A percentile compares a stretch with the other conserved stretches of the same genome.
These are phyloP conservation scores for Ocimum tenuiflorum DNA, from an alignment of 257 asterid genomes.

Conservation along the genomic window DNA sequence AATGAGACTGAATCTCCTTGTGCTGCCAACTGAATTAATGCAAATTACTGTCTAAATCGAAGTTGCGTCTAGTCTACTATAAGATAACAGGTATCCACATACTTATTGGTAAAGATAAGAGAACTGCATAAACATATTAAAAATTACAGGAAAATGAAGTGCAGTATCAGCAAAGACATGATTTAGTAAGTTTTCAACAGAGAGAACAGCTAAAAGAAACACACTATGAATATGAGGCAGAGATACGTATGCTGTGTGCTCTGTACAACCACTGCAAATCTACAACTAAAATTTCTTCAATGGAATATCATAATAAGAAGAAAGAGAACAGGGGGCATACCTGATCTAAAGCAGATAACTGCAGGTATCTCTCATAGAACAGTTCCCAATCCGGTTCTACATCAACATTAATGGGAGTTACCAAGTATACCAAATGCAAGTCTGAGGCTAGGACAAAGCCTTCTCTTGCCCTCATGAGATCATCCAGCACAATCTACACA, in stretches of 20 bases:
- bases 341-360: slow-evolving; percentile 81
- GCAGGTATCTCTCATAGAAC: slow-evolving; percentile 88
- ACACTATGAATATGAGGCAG: neutral
- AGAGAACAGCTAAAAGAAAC: neutral
- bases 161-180: neutral
- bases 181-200: neutral
- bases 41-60: neutral
- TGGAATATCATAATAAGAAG: slow-evolving; percentile 2
- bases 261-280: no score
- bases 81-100: neutral
- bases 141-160: neutral
- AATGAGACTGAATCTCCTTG: no score
- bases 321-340: slow-evolving; percentile 29
- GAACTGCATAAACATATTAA: neutral
- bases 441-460: slow-evolving; percentile 99
- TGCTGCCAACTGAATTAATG: neutral
- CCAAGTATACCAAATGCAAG: slow-evolving; percentile 92
- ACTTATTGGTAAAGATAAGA: neutral
- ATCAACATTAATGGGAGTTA: slow-evolving; percentile 90
- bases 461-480: slow-evolving; percentile 90
- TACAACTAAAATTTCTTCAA: neutral
- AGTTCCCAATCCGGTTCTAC: slow-evolving; percentile 98
- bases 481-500: slow-evolving; percentile 87
- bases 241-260: no score
- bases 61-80: neutral